Percentiles rank a stretch among this genome's conserved stretches.
phyloP scores from a whole-genome alignment of 225 moss, liverwort and hornwort species.

The Takakia lepidozioides region DNA sequence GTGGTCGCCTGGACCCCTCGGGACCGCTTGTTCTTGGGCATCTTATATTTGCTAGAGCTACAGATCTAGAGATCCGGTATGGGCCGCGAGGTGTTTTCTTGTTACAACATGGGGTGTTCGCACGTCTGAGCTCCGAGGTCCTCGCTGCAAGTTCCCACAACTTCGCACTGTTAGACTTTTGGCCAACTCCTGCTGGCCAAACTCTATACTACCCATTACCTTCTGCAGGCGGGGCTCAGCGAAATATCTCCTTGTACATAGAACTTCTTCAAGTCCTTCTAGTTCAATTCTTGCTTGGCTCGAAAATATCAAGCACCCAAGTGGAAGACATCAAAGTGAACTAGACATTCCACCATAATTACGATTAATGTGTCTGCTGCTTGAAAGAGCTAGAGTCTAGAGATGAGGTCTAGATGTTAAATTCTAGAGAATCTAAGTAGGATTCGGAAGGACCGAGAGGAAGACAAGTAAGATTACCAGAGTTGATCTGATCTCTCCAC shows the following conservation, averaged over 20 bases:
- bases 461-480: not conserved
- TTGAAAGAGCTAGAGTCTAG: not conserved
- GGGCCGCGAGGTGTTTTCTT: not conserved
- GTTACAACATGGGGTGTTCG: conserved; percentile 2
- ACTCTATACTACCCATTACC: no score
- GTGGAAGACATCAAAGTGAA: no score
- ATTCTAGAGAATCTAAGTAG: not conserved
- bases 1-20: not conserved
- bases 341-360: no score
- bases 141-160: conserved; percentile 2
- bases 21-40: conserved; percentile 1
- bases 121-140: not conserved
- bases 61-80: no score
- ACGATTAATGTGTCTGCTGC: not conserved
- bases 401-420: not conserved
- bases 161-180: no score
- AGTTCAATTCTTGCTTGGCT: no score
- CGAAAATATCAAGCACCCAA: no score
- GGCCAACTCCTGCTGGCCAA: no score
- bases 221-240: no score
- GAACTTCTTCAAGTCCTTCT: no score
- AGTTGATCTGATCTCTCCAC: conserved; percentile 4
- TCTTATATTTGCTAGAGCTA: no score
- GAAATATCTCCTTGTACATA: no score
- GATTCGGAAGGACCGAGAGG: not conserved